Evolutionary conservation across 768 basidiomycete genomes (phyloP).

Genomic region (Pleurotus eryngii): DNA sequence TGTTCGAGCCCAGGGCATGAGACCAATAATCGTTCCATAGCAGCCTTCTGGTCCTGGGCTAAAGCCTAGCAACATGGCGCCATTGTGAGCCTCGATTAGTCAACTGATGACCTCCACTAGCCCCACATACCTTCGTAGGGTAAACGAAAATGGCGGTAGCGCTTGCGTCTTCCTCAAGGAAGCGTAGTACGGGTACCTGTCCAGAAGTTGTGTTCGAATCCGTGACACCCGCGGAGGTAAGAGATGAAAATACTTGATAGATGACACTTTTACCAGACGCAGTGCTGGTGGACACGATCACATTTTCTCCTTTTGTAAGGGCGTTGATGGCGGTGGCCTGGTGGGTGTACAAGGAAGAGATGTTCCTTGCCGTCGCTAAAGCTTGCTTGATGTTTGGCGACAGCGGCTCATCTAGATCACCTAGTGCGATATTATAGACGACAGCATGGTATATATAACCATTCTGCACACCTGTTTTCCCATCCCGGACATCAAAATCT

Average conservation of each 20-base stretch:
- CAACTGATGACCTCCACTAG: background rate
- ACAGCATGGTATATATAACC: background rate
- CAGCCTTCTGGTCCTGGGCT: slow-evolving; percentile 81
- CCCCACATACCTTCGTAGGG: slow-evolving; percentile 68
- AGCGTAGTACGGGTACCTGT: slow-evolving; percentile 68
- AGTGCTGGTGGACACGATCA: slow-evolving; percentile 87
- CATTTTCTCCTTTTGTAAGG: slow-evolving; percentile 54
- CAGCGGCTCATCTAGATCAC: slow-evolving; percentile 50
- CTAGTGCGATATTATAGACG: slow-evolving; percentile 23
- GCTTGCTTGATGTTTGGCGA: slow-evolving; percentile 56
- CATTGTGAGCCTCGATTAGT: background rate
- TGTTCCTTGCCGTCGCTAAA: slow-evolving; percentile 54
- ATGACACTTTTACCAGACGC: slow-evolving; percentile 89
- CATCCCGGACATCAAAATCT: slow-evolving; percentile 49
- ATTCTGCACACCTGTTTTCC: slow-evolving; percentile 42
- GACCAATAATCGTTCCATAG: slow-evolving; percentile 63
- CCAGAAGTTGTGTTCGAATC: background rate
- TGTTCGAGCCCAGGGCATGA: slow-evolving; percentile 61
- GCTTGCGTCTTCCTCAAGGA: slow-evolving; percentile 55
- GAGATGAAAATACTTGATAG: slow-evolving; percentile 55
- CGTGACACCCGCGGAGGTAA: background rate
- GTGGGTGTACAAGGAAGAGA: slow-evolving; percentile 61
- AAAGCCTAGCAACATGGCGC: slow-evolving; percentile 51
- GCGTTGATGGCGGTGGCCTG: slow-evolving; percentile 73
- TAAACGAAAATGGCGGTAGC: slow-evolving; percentile 83